Conservation (phyloP, 2,329 filamentous ascomycete genomes). For the Dothideomycetes sp. region DNA sequence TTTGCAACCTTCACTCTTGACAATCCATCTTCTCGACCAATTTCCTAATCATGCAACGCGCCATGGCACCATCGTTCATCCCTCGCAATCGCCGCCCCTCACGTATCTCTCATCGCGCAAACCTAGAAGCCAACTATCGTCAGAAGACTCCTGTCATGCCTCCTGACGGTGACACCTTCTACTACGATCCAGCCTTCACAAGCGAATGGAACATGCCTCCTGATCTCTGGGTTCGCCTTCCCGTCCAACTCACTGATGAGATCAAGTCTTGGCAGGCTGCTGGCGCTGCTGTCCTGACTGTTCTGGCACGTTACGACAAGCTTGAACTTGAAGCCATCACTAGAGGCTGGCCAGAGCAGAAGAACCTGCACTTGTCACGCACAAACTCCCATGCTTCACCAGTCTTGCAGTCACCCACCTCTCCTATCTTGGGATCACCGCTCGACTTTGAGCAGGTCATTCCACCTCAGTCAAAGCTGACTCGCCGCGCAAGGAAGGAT, state of each 20-base stretch:
- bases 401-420: not conserved
- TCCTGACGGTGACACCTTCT: conserved; percentile 18
- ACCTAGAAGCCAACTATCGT: conserved; percentile 7
- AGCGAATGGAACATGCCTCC: conserved; percentile 26
- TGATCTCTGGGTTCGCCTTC: conserved; percentile 25
- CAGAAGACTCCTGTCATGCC: conserved; percentile 2
- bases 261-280: conserved; percentile 29
- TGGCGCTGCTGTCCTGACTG: conserved; percentile 34
- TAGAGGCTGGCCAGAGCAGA: conserved; percentile 19
- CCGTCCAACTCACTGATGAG: conserved; percentile 20
- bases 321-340: conserved; percentile 22
- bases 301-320: conserved; percentile 23
- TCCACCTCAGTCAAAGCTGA: not conserved
- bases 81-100: conserved; percentile 18
- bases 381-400: not conserved
- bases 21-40: not conserved
- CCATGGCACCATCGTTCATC: conserved; percentile 11
- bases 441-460: not conserved
- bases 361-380: conserved; percentile 7
- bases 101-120: conserved; percentile 5
- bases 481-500: not conserved
- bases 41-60: not conserved
- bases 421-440: not conserved
- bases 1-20: too few species aligned
- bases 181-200: conserved; percentile 25